A percentile compares a stretch with the other conserved stretches of the same genome.
Evolutionary conservation across 352 stramenopile species (phyloP).

Genomic region (Blastocystis sp.): DNA sequence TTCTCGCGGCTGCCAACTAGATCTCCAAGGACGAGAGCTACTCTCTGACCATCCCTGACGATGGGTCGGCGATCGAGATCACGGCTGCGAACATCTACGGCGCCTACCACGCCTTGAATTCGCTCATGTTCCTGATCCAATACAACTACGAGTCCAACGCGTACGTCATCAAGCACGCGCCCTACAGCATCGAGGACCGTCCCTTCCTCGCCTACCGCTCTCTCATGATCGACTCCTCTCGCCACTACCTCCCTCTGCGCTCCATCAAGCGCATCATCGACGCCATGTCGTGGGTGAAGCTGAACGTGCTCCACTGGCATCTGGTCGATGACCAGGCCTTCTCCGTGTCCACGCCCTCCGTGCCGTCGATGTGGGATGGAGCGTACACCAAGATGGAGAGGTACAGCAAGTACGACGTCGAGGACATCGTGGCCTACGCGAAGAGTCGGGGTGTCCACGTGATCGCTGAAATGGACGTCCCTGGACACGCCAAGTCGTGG

Average conservation of each 20-base stretch:
- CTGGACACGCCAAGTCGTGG: constrained; percentile 59
- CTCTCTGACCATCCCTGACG: constrained; percentile 27
- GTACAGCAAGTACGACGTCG: constrained; percentile 65
- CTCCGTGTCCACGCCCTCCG: constrained; percentile 10
- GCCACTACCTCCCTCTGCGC: constrained; percentile 60
- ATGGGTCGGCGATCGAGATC: constrained; percentile 62
- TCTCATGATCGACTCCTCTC: constrained; percentile 62
- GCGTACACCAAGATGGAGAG: constrained; percentile 62
- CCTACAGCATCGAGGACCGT: constrained; percentile 63
- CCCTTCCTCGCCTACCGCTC: constrained; percentile 64
- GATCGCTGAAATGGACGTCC: constrained; percentile 60
- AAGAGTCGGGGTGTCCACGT: constrained; percentile 57
- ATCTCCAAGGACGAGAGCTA: constrained; percentile 64
- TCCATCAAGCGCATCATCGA: constrained; percentile 62
- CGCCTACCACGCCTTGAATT: constrained; percentile 67
- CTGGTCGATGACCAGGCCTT: constrained; percentile 63
- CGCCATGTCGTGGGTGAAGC: constrained; percentile 63
- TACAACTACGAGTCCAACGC: constrained; percentile 63
- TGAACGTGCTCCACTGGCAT: constrained; percentile 64
- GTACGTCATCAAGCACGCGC: constrained; percentile 62
- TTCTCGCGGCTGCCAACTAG: background rate
- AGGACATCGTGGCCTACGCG: constrained; percentile 59
- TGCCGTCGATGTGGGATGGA: background rate
- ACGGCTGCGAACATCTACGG: constrained; percentile 67
- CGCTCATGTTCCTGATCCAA: constrained; percentile 67